These are phyloP conservation scores for Smittium culicis DNA, from an alignment of 371 early-diverging fungal genomes.

Conservation along the genomic window DNA sequence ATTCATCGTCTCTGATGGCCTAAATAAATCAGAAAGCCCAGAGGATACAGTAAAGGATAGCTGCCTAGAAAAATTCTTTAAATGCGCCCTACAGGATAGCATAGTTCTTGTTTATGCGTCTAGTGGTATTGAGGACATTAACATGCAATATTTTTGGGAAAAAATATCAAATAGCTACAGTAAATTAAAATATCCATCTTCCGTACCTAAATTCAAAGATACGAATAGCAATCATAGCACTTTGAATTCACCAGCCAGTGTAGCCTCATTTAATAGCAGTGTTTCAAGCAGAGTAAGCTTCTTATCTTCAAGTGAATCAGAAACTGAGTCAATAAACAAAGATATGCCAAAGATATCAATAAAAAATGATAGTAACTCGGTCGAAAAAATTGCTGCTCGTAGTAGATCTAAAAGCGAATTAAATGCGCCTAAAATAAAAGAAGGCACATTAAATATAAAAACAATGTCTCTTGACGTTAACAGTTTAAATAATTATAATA, in stretches of 20 bases:
- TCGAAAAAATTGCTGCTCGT: background rate
- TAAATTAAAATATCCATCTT: background rate
- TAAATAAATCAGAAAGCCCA: background rate
- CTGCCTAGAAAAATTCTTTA: background rate
- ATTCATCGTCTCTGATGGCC: background rate
- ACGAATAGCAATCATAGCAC: background rate
- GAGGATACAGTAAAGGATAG: background rate
- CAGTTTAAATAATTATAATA: background rate
- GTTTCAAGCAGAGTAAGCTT: background rate
- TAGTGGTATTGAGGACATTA: constrained; percentile 4
- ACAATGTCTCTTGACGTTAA: background rate
- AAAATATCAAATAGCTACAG: background rate
- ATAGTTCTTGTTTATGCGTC: background rate
- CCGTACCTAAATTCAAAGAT: background rate
- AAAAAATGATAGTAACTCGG: background rate
- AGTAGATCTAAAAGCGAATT: background rate
- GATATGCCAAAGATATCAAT: too few species aligned
- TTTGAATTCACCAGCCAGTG: background rate
- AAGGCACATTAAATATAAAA: background rate
- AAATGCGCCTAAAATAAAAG: background rate
- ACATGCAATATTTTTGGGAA: constrained; percentile 12
- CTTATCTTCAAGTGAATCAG: background rate
- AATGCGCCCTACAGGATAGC: constrained; percentile 1
- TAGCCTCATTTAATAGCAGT: too few species aligned
- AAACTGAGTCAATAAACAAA: background rate